phyloP scores from a whole-genome alignment of 2,329 filamentous ascomycete species.

The Cadophora malorum region DNA sequence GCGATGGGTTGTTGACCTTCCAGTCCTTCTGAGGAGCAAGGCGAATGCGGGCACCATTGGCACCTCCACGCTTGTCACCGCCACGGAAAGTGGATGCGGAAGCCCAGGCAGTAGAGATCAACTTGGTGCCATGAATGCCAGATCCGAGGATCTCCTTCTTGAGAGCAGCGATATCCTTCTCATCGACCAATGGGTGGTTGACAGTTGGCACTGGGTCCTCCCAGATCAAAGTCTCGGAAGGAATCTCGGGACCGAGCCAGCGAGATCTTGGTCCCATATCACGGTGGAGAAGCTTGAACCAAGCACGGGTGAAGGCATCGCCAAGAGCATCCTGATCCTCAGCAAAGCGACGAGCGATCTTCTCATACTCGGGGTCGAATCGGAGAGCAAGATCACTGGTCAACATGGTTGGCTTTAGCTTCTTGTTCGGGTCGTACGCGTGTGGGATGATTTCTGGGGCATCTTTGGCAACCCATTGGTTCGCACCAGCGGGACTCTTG shows the following conservation, averaged over 20 bases:
- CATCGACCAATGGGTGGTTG: constrained; percentile 63
- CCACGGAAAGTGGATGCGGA: constrained; percentile 76
- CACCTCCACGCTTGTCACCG: constrained; percentile 81
- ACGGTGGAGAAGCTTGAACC: constrained; percentile 86
- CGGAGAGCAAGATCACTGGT: constrained; percentile 77
- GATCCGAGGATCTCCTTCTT: constrained; percentile 72
- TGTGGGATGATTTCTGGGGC: constrained; percentile 72
- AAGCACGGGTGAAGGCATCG: constrained; percentile 74
- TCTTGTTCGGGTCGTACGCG: constrained; percentile 72
- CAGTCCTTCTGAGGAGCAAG: constrained; percentile 75
- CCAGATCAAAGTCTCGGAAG: constrained; percentile 73
- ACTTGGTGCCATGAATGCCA: constrained; percentile 64
- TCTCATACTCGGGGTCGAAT: constrained; percentile 74
- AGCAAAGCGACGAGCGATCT: constrained; percentile 75
- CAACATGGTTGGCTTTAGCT: constrained; percentile 78
- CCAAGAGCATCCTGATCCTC: constrained; percentile 72
- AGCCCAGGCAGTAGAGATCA: constrained; percentile 72
- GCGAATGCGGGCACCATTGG: constrained; percentile 80
- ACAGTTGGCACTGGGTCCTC: constrained; percentile 73
- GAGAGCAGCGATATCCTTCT: constrained; percentile 66
- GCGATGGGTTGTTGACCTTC: constrained; percentile 75
- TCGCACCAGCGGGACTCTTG: constrained; percentile 77
- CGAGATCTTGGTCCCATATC: constrained; percentile 75
- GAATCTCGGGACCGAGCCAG: constrained; percentile 78
- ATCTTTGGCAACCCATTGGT: constrained; percentile 79